Conservation (phyloP, 164 flowering plant genomes). For the Aristolochia fimbriata region DNA sequence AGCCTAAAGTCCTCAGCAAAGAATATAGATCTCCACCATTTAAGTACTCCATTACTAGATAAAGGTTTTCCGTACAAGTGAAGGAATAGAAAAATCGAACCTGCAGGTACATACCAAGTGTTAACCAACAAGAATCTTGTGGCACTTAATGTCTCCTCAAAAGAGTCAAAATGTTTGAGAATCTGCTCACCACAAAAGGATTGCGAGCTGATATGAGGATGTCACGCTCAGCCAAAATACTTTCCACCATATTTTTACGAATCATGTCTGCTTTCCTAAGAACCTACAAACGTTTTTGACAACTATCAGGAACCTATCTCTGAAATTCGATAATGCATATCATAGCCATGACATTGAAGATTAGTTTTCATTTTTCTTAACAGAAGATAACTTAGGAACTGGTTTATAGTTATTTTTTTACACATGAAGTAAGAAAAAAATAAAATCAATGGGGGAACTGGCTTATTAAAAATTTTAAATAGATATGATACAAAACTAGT, state of each 20-base stretch:
- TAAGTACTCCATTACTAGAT: slow-evolving; percentile 94
- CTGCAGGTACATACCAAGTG: slow-evolving; percentile 38
- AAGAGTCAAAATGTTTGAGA: neutral
- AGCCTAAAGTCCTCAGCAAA: slow-evolving; percentile 74
- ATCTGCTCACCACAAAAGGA: slow-evolving; percentile 93
- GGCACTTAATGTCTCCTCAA: too few relatives aligned
- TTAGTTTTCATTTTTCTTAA: too few relatives aligned
- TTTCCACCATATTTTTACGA: slow-evolving; percentile 96
- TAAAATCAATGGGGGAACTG: too few relatives aligned
- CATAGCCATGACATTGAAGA: too few relatives aligned
- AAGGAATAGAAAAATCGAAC: slow-evolving; percentile 98
- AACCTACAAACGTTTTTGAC: slow-evolving; percentile 34
- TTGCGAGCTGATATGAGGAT: slow-evolving; percentile 90
- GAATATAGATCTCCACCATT: slow-evolving; percentile 99
- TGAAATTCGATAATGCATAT: too few relatives aligned
- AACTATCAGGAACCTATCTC: too few relatives aligned
- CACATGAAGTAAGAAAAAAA: neutral
- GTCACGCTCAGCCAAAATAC: slow-evolving; percentile 90
- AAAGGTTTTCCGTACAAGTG: slow-evolving; percentile 97
- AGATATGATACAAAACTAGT: too few relatives aligned
- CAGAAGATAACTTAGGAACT: too few relatives aligned
- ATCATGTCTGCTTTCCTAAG: slow-evolving; percentile 98
- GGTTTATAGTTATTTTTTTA: too few relatives aligned
- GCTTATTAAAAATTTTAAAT: too few relatives aligned
- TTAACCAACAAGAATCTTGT: too few relatives aligned